Evolutionary conservation across 306 rosid genomes (phyloP).

Genomic region (Hippophae tibetana): DNA sequence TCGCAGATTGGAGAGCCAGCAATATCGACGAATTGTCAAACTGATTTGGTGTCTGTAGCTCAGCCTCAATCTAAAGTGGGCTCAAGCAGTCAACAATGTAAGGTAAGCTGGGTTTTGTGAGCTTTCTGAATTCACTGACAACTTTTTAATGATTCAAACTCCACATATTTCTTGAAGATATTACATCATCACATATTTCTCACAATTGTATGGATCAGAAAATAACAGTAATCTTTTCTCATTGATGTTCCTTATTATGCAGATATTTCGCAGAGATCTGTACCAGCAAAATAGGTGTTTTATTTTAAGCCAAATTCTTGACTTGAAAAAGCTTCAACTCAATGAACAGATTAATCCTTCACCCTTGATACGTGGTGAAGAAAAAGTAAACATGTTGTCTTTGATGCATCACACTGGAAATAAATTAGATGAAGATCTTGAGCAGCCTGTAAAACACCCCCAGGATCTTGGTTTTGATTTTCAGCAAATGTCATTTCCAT

Average conservation of each 20-base stretch:
- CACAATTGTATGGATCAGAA: too few relatives aligned
- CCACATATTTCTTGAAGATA: background rate
- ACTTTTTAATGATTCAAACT: background rate
- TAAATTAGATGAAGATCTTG: constrained; percentile 29
- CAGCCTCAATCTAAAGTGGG: constrained; percentile 20
- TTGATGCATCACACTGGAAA: constrained; percentile 21
- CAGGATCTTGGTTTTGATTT: constrained; percentile 18
- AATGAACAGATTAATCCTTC: constrained; percentile 24
- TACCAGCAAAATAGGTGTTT: constrained; percentile 23
- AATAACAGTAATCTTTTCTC: background rate
- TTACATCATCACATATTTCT: background rate
- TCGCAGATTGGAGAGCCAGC: constrained; percentile 14
- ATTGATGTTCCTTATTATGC: constrained; percentile 12
- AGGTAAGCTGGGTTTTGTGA: constrained; percentile 31
- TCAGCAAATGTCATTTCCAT: constrained; percentile 33
- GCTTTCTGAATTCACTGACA: background rate
- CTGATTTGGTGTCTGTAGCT: background rate
- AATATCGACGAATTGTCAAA: constrained; percentile 10
- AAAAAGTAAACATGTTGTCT: constrained; percentile 26
- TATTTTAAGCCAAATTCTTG: constrained; percentile 68
- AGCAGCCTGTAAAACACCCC: constrained; percentile 27
- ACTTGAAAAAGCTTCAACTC: constrained; percentile 51
- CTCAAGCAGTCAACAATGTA: constrained; percentile 34
- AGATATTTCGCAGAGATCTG: constrained; percentile 33
- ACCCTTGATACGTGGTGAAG: constrained; percentile 23